Evolutionary conservation across 1,284 basidiomycete species (phyloP).

Genomic region (Irpex rosettiformis): DNA sequence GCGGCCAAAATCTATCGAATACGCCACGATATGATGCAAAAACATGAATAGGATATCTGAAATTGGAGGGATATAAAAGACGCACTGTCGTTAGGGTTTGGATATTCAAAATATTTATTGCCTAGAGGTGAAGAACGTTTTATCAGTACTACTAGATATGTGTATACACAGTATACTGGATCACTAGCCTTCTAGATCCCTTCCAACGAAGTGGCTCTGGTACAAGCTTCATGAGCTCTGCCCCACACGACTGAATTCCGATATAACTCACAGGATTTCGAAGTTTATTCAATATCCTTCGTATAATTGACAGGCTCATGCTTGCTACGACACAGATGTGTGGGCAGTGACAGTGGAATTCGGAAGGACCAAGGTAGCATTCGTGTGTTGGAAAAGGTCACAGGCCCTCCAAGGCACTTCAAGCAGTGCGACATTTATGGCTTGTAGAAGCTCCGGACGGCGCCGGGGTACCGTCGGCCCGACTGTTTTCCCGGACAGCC

Average conservation of each 20-base stretch:
- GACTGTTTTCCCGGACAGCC: too few species aligned
- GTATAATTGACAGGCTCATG: slow-evolving; percentile 12
- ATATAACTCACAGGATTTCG: slow-evolving; percentile 22
- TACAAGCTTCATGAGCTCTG: too few species aligned
- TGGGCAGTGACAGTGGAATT: not conserved
- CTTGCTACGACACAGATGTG: not conserved
- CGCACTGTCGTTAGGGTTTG: slow-evolving; percentile 23
- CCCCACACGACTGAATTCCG: too few species aligned
- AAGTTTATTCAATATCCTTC: slow-evolving; percentile 20
- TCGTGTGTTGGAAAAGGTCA: too few species aligned
- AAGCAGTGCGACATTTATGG: too few species aligned
- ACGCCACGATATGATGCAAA: not conserved
- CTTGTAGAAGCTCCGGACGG: too few species aligned
- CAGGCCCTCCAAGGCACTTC: too few species aligned
- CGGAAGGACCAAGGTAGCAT: too few species aligned
- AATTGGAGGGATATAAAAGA: not conserved
- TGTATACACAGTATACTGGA: not conserved
- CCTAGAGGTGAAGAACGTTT: slow-evolving; percentile 14
- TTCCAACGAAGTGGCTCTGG: slow-evolving; percentile 25
- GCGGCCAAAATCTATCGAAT: slow-evolving; percentile 16
- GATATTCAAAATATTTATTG: slow-evolving; percentile 28
- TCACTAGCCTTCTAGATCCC: slow-evolving; percentile 27
- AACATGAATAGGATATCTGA: not conserved
- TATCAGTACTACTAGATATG: not conserved
- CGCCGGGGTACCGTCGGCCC: too few species aligned